Conservation (phyloP, 2,329 filamentous ascomycete species). For the Hypoxylon sp. region DNA sequence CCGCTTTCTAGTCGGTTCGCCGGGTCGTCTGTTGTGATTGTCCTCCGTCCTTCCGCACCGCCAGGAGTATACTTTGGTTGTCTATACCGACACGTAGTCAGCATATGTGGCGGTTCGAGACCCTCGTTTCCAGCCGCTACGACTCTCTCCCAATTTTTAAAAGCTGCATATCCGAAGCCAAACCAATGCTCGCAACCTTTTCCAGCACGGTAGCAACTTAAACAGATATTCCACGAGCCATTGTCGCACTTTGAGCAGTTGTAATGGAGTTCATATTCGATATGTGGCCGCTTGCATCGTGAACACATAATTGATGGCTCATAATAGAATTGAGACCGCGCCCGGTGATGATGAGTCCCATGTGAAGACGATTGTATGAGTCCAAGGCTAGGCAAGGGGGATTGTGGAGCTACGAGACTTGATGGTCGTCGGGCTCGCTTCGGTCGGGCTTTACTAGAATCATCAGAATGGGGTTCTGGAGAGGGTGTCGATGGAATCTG, state of each 20-base stretch:
- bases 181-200: constrained; percentile 89
- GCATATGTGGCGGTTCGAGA: constrained; percentile 68
- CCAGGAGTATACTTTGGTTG: constrained; percentile 65
- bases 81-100: constrained; percentile 70
- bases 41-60: constrained; percentile 69
- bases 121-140: constrained; percentile 58
- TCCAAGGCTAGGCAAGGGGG: constrained; percentile 53
- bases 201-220: constrained; percentile 82
- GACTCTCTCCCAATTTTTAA: constrained; percentile 74
- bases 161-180: constrained; percentile 84
- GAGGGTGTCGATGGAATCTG: constrained; percentile 38
- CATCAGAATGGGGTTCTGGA: constrained; percentile 43
- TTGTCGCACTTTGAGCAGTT: constrained; percentile 79
- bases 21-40: constrained; percentile 77
- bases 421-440: constrained; percentile 56
- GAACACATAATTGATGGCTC: constrained; percentile 84
- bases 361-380: constrained; percentile 52
- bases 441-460: constrained; percentile 40
- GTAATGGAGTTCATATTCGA: constrained; percentile 90
- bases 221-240: constrained; percentile 84
- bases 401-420: constrained; percentile 58
- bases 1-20: constrained; percentile 79
- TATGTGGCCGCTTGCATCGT: constrained; percentile 77
- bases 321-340: constrained; percentile 67
- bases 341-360: constrained; percentile 56